A percentile compares a stretch with the other conserved stretches of the same genome.
These are phyloP conservation scores for Sicyos baderoa DNA, from an alignment of 306 rosid genomes.

Conservation along the genomic window DNA sequence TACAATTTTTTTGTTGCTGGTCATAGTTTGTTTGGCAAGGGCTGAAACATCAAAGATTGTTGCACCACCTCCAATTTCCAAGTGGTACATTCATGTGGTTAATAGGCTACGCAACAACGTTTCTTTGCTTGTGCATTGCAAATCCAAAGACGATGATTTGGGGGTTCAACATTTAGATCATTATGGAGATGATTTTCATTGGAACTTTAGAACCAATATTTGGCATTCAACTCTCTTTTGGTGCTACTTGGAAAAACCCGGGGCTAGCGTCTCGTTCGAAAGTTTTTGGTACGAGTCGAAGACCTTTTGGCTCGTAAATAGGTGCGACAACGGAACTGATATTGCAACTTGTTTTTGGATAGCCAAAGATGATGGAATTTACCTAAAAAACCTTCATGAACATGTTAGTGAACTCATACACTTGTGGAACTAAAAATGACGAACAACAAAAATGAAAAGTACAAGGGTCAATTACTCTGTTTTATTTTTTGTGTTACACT, in stretches of 20 bases:
- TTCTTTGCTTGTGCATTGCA: slow-evolving; percentile 2
- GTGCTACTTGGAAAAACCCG: slow-evolving; percentile 12
- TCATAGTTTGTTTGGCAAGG: too few relatives aligned
- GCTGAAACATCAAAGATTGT: neutral
- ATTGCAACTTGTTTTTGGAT: slow-evolving; percentile 10
- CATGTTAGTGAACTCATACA: neutral
- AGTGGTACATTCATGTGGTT: slow-evolving; percentile 3
- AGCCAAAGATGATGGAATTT: slow-evolving; percentile 21
- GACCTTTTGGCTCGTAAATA: neutral
- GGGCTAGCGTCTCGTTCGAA: neutral
- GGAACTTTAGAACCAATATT: slow-evolving; percentile 12
- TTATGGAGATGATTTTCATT: neutral
- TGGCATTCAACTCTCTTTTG: neutral
- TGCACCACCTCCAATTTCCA: neutral
- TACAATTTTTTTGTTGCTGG: neutral
- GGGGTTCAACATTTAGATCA: neutral
- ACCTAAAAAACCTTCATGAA: neutral
- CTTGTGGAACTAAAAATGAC: too few relatives aligned
- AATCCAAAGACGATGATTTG: slow-evolving; percentile 19
- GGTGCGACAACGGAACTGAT: neutral
- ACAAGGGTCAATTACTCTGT: too few relatives aligned
- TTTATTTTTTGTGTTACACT: too few relatives aligned
- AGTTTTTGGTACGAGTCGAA: neutral
- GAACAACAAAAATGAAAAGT: too few relatives aligned
- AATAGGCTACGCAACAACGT: neutral